Conservation (phyloP, 108 stramenopile genomes). For the Nitzschia putrida region DNA sequence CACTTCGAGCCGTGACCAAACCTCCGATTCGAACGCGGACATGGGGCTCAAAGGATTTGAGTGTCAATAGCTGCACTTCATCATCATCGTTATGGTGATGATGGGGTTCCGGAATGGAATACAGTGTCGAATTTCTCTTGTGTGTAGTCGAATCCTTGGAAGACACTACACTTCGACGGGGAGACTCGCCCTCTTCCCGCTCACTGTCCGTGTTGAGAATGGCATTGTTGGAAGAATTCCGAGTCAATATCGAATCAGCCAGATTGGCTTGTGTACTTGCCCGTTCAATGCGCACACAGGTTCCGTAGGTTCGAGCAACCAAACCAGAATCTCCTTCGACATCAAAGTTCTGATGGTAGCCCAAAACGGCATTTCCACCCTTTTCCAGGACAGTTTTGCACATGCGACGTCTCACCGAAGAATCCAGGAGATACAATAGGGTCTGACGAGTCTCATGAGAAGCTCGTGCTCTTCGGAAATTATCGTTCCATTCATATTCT, state of each 20-base stretch:
- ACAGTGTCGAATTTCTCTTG: conserved; percentile 6
- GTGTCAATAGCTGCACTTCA: conserved; percentile 87
- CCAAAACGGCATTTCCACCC: conserved; percentile 55
- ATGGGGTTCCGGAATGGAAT: conserved; percentile 20
- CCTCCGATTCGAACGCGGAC: conserved; percentile 92
- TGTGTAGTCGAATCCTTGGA: neutral
- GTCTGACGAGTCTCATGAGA: conserved; percentile 92
- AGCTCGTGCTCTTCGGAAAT: conserved; percentile 63
- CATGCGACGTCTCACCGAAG: conserved; percentile 86
- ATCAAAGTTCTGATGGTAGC: conserved; percentile 91
- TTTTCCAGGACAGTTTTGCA: conserved; percentile 89
- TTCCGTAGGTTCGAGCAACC: conserved; percentile 95
- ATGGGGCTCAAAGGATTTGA: conserved; percentile 81
- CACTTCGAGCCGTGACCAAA: conserved; percentile 88
- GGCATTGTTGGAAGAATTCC: conserved; percentile 5
- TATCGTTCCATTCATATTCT: conserved; percentile 87
- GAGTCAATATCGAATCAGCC: neutral
- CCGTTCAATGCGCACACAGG: conserved; percentile 81
- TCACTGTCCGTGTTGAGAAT: conserved; percentile 31
- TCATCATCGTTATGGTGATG: conserved; percentile 46
- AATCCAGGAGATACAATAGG: conserved; percentile 87
- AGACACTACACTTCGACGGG: neutral
- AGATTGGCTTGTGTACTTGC: conserved; percentile 10
- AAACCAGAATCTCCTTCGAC: conserved; percentile 97
- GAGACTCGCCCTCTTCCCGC: conserved; percentile 25